These are phyloP conservation scores for Ophiocordyceps camponoti-leonardi DNA, from an alignment of 2,329 filamentous ascomycete genomes.

Conservation along the genomic window DNA sequence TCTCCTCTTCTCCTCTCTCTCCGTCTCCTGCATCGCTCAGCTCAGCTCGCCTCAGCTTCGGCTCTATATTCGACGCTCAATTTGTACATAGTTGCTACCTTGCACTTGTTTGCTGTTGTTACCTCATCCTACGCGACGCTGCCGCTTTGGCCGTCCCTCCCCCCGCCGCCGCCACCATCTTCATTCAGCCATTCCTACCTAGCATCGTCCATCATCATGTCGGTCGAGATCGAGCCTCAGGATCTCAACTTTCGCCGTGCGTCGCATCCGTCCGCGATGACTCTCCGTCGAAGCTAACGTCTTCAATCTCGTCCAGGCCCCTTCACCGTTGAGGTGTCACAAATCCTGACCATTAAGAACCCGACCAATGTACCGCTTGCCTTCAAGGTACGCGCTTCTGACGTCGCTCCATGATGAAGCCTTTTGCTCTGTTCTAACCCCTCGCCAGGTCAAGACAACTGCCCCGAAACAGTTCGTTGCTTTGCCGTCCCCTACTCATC, in stretches of 20 bases:
- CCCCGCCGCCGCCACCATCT: background rate
- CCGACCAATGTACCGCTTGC: slow-evolving; percentile 43
- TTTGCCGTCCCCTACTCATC: background rate
- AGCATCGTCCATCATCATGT: slow-evolving; percentile 47
- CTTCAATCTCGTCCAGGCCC: slow-evolving; percentile 33
- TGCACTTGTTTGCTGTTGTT: background rate
- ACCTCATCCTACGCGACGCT: background rate
- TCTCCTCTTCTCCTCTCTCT: background rate
- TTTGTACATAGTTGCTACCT: background rate
- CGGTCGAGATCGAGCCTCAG: slow-evolving; percentile 77
- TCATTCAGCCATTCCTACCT: background rate
- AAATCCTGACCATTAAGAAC: slow-evolving; percentile 48
- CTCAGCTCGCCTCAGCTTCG: background rate
- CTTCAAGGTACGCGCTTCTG: slow-evolving; percentile 41
- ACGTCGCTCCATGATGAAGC: background rate
- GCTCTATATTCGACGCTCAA: background rate
- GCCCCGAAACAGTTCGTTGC: slow-evolving; percentile 89
- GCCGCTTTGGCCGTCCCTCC: background rate
- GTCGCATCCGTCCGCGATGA: slow-evolving; percentile 16
- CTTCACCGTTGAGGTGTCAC: slow-evolving; percentile 48
- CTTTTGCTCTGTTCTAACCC: slow-evolving; percentile 4
- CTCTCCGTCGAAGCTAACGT: background rate
- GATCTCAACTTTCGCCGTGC: slow-evolving; percentile 90
- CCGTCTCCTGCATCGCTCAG: background rate
- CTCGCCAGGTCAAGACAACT: slow-evolving; percentile 81